Conservation (phyloP, 139 green algal genomes). For the Auxenochlorella pyrenoidosa region DNA sequence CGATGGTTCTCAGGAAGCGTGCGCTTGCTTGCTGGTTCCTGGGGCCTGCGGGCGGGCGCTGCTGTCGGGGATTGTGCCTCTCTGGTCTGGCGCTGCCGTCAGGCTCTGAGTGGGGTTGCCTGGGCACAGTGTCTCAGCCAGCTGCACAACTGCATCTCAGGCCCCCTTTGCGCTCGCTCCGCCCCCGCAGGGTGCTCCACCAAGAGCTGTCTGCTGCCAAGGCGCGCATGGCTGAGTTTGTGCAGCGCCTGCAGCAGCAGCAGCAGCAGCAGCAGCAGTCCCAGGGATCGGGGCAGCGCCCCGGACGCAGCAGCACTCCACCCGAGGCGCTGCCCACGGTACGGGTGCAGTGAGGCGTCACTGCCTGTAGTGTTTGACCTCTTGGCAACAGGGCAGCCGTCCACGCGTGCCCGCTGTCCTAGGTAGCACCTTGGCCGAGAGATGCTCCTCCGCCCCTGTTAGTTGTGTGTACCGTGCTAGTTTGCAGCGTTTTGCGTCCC, state of each 20-base stretch:
- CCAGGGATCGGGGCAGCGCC: background rate
- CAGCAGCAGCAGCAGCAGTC: slow-evolving; percentile 1
- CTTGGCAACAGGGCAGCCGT: background rate
- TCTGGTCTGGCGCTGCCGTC: too few species aligned
- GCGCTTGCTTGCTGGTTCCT: too few species aligned
- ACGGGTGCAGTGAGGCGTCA: slow-evolving; percentile 6
- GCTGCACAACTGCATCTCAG: background rate
- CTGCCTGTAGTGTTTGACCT: too few species aligned
- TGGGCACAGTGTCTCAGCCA: background rate
- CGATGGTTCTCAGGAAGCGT: too few species aligned
- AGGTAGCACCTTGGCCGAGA: too few species aligned
- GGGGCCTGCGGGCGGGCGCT: too few species aligned
- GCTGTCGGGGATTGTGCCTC: too few species aligned
- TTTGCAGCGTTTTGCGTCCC: too few species aligned
- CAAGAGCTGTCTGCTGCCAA: slow-evolving; percentile 39
- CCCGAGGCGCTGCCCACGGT: background rate
- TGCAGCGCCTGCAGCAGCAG: slow-evolving; percentile 16
- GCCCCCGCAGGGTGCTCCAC: slow-evolving; percentile 28
- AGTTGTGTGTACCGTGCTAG: too few species aligned
- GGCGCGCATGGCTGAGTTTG: slow-evolving; percentile 38
- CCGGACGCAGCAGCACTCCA: background rate
- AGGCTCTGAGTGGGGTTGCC: too few species aligned
- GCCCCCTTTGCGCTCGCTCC: background rate
- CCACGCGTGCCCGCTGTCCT: background rate
- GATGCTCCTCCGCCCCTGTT: too few species aligned